Conservation (phyloP, 495 filamentous ascomycete species). For the Paragyromitra xinjiangensis region DNA sequence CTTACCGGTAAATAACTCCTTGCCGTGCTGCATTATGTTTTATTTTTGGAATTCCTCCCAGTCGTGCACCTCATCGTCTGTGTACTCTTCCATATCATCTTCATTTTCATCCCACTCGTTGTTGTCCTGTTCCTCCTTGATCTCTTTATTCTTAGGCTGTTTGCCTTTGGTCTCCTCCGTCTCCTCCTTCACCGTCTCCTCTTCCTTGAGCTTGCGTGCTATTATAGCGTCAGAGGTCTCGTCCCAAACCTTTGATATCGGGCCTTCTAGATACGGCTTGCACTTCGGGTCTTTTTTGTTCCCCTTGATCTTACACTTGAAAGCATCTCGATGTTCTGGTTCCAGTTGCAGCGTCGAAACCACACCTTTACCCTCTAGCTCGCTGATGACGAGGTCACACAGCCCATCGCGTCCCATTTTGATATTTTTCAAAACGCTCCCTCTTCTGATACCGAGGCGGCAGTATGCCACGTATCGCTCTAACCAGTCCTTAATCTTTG, state of each 20-base stretch:
- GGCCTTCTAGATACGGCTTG: constrained; percentile 37
- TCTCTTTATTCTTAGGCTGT: neutral
- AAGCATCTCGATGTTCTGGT: constrained; percentile 41
- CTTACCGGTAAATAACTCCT: neutral
- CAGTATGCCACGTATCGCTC: constrained; percentile 53
- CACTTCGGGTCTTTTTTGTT: constrained; percentile 30
- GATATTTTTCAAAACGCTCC: constrained; percentile 11
- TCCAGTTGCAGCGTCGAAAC: constrained; percentile 36
- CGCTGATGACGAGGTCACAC: constrained; percentile 44
- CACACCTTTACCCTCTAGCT: constrained; percentile 42
- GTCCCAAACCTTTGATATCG: constrained; percentile 48
- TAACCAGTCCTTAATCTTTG: constrained; percentile 47
- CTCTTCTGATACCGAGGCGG: constrained; percentile 38
- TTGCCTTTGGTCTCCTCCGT: neutral
- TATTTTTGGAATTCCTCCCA: constrained; percentile 13
- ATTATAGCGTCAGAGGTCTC: constrained; percentile 31
- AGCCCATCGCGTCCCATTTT: constrained; percentile 38
- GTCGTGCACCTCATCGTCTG: neutral
- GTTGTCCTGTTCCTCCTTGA: neutral
- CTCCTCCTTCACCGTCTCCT: constrained; percentile 6
- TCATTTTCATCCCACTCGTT: neutral
- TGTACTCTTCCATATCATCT: neutral
- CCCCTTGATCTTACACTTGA: constrained; percentile 53
- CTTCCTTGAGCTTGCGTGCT: constrained; percentile 17
- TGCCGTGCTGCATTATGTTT: neutral